Conservation (phyloP, 176 grass and related monocot genomes). For the Otatea glauca region DNA sequence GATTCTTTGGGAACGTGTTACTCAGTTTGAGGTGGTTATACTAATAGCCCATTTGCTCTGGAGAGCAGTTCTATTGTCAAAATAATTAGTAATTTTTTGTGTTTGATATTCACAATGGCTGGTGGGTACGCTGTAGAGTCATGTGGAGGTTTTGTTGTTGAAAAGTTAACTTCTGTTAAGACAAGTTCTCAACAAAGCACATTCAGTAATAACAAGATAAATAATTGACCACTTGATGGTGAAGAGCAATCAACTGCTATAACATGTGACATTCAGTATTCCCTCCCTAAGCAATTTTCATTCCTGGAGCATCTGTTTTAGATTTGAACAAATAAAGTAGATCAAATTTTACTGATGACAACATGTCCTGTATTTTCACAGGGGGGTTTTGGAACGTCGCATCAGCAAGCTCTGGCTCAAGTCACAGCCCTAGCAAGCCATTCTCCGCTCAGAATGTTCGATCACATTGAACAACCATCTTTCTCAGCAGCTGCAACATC, state of each 20-base stretch:
- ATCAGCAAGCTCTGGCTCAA: constrained; percentile 71
- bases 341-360: constrained; percentile 10
- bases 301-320: constrained; percentile 23
- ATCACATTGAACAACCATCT: constrained; percentile 61
- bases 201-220: constrained; percentile 10
- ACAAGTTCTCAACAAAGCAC: constrained; percentile 20
- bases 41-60: neutral
- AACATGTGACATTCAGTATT: constrained; percentile 4
- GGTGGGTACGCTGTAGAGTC: neutral
- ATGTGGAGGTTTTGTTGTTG: constrained; percentile 6
- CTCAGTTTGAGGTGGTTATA: constrained; percentile 23
- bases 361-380: constrained; percentile 39
- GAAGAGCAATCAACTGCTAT: constrained; percentile 15
- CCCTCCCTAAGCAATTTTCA: neutral
- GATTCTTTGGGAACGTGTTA: neutral
- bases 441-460: constrained; percentile 69
- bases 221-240: constrained; percentile 6
- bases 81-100: constrained; percentile 17
- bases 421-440: constrained; percentile 70
- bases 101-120: constrained; percentile 28
- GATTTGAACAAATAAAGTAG: constrained; percentile 26
- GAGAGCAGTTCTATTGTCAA: neutral
- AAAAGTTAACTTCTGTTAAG: constrained; percentile 14
- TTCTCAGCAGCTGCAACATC: constrained; percentile 57
- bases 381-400: constrained; percentile 75